A percentile compares a stretch with the other conserved stretches of the same genome.
Evolutionary conservation across 108 stramenopile genomes (phyloP).

Genomic region (Nitzschia inconspicua): DNA sequence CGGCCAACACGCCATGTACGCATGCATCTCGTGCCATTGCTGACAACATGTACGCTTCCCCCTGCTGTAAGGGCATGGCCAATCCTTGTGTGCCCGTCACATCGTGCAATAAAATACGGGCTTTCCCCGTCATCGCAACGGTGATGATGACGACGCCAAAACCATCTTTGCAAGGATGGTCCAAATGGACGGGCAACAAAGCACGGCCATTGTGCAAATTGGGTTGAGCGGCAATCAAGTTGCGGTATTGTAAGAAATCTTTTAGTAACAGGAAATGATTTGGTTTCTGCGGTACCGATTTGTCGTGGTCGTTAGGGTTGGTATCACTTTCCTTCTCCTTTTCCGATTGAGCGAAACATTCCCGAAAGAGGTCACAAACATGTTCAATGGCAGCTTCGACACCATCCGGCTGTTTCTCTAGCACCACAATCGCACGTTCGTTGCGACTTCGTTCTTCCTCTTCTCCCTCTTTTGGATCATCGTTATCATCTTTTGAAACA

Average conservation of each 20-base stretch:
- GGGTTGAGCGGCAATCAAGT: constrained; percentile 45
- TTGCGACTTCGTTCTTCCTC: constrained; percentile 19
- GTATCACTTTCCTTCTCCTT: background rate
- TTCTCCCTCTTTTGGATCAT: background rate
- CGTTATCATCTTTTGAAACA: background rate
- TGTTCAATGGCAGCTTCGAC: constrained; percentile 16
- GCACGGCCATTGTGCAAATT: constrained; percentile 41
- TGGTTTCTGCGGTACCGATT: background rate
- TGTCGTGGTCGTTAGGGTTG: background rate
- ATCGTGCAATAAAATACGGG: constrained; percentile 16
- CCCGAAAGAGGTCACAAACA: constrained; percentile 14
- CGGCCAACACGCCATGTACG: constrained; percentile 37
- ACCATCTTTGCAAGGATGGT: constrained; percentile 43
- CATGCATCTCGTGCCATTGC: constrained; percentile 28
- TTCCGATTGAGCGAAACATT: background rate
- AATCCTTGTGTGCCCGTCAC: background rate
- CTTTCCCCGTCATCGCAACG: constrained; percentile 23
- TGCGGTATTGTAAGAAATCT: background rate
- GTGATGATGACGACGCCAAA: constrained; percentile 52
- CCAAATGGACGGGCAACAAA: constrained; percentile 39
- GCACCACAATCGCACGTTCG: constrained; percentile 29
- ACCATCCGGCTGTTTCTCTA: constrained; percentile 15
- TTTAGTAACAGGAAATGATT: background rate
- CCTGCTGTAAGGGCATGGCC: constrained; percentile 15
- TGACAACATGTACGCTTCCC: constrained; percentile 32